phyloP scores from a whole-genome alignment of 352 stramenopile species.

The Thalassiosira mediterranea region DNA sequence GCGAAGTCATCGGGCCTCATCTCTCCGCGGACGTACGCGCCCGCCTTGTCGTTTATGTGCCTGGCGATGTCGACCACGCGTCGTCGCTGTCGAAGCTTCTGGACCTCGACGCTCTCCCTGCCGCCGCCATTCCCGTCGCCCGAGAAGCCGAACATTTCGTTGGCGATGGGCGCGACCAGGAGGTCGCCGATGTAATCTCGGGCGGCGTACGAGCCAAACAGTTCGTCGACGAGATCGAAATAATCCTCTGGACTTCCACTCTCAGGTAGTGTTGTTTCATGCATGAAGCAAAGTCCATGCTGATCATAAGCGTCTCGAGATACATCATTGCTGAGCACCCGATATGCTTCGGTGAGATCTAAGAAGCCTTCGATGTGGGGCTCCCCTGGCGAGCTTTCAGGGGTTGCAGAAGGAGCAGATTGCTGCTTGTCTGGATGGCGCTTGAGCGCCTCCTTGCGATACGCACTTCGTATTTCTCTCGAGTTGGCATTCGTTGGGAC shows the following conservation, averaged over 20 bases:
- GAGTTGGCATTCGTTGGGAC: constrained; percentile 54
- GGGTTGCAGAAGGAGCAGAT: too few species aligned
- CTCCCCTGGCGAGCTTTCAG: constrained; percentile 3
- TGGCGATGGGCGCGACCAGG: constrained; percentile 22
- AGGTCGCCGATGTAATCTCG: constrained; percentile 25
- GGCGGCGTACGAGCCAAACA: constrained; percentile 27
- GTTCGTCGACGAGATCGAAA: constrained; percentile 32
- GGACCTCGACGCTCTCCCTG: constrained; percentile 5
- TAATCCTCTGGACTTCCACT: constrained; percentile 8
- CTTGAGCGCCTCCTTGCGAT: constrained; percentile 65
- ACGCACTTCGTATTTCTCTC: constrained; percentile 70
- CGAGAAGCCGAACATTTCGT: constrained; percentile 32
- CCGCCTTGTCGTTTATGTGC: constrained; percentile 15
- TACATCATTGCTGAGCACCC: constrained; percentile 40
- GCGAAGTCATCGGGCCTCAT: constrained; percentile 23
- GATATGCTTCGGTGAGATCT: constrained; percentile 34
- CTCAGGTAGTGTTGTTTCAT: constrained; percentile 11
- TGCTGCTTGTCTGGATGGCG: constrained; percentile 73
- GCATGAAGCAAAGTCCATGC: constrained; percentile 25
- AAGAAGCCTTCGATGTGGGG: constrained; percentile 31
- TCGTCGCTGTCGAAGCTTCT: constrained; percentile 13
- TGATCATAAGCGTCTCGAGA: constrained; percentile 33
- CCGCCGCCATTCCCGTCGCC: background rate
- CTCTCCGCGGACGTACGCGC: constrained; percentile 17
- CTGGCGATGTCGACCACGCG: constrained; percentile 32